phyloP scores from a whole-genome alignment of 495 filamentous ascomycete species.

The Neurospora tetraspora region DNA sequence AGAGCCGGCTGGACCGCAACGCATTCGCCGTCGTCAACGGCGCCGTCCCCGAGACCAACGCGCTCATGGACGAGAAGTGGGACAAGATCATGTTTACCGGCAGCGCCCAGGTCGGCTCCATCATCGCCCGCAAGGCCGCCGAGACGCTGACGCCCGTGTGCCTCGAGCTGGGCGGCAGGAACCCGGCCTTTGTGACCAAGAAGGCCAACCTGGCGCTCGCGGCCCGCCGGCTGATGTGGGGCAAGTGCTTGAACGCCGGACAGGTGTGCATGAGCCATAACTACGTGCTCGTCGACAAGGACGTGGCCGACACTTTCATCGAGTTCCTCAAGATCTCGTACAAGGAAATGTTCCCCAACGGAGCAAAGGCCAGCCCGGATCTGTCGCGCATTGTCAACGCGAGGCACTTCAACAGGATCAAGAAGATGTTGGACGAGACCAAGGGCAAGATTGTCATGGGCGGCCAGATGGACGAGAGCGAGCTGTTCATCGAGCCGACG shows the following conservation, averaged over 20 bases:
- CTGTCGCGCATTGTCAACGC: slow-evolving; percentile 71
- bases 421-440: slow-evolving; percentile 73
- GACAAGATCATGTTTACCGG: slow-evolving; percentile 98
- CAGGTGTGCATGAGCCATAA: slow-evolving; percentile 88
- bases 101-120: slow-evolving; percentile 61
- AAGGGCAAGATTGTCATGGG: slow-evolving; percentile 79
- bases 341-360: slow-evolving; percentile 76
- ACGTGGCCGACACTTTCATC: slow-evolving; percentile 60
- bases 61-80: slow-evolving; percentile 80
- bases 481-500: slow-evolving; percentile 79
- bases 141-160: slow-evolving; percentile 81
- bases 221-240: slow-evolving; percentile 77
- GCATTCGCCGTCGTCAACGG: slow-evolving; percentile 76
- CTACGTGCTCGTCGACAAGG: slow-evolving; percentile 73
- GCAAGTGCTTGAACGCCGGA: slow-evolving; percentile 73
- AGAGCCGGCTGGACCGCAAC: slow-evolving; percentile 63
- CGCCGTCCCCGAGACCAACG: slow-evolving; percentile 65
- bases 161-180: slow-evolving; percentile 83
- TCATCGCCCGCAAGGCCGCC: slow-evolving; percentile 86
- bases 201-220: slow-evolving; percentile 72
- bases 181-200: slow-evolving; percentile 83
- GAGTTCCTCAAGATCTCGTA: slow-evolving; percentile 60
- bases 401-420: slow-evolving; percentile 70
- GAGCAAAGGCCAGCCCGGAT: slow-evolving; percentile 62
- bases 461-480: slow-evolving; percentile 65